These are phyloP conservation scores for Allium cepa DNA, from an alignment of 106 monocot genomes.

Conservation along the genomic window DNA sequence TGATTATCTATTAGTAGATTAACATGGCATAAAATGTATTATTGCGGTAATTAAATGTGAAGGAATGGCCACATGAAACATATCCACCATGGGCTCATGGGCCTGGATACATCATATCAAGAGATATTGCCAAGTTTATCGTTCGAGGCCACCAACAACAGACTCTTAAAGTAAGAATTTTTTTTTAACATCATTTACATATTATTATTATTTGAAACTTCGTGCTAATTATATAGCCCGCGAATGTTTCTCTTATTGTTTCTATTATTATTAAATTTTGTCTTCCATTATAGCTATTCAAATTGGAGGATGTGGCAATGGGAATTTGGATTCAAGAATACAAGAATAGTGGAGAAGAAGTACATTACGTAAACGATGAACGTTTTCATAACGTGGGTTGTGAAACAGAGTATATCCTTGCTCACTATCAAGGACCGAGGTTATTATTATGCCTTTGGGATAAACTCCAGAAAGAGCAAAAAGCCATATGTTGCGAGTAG, in stretches of 20 bases:
- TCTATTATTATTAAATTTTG: neutral
- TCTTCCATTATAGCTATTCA: slow-evolving; percentile 45
- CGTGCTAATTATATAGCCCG: no score
- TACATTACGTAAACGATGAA: slow-evolving; percentile 60
- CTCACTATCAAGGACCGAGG: slow-evolving; percentile 82
- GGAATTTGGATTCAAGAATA: slow-evolving; percentile 87
- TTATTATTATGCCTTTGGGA: slow-evolving; percentile 82
- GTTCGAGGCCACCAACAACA: slow-evolving; percentile 62
- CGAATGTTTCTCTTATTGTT: neutral
- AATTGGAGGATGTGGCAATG: slow-evolving; percentile 95
- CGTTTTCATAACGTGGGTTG: slow-evolving; percentile 57
- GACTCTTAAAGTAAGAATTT: slow-evolving; percentile 52
- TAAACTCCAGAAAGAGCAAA: slow-evolving; percentile 44
- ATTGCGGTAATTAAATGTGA: neutral
- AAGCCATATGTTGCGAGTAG: slow-evolving; percentile 71
- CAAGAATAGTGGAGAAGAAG: slow-evolving; percentile 42
- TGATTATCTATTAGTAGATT: neutral
- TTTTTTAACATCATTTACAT: no score
- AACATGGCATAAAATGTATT: no score
- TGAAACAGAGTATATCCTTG: slow-evolving; percentile 63
- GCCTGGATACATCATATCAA: slow-evolving; percentile 86
- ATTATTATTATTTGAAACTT: no score
- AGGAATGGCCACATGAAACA: slow-evolving; percentile 79
- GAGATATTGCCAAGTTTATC: slow-evolving; percentile 88
- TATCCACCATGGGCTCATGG: slow-evolving; percentile 99